Conservation (phyloP, 768 basidiomycete species). For the Leccinellum luteum region DNA sequence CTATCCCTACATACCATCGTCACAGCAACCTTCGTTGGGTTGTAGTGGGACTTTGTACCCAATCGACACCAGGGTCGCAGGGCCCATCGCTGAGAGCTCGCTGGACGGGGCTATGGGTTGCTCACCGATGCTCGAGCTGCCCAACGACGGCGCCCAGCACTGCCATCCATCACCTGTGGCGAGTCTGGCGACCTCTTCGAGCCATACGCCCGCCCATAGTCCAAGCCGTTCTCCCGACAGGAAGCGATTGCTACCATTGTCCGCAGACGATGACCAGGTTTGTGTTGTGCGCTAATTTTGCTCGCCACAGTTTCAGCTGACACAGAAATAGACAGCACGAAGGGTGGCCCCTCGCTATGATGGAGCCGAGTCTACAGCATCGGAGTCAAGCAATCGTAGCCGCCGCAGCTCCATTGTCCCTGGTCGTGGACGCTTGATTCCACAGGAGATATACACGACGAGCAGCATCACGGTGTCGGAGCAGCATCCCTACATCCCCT, state of each 20-base stretch:
- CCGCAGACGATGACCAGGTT: slow-evolving; percentile 13
- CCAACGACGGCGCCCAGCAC: slow-evolving; percentile 3
- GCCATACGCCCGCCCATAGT: slow-evolving; percentile 3
- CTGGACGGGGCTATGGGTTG: neutral
- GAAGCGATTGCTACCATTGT: slow-evolving; percentile 10
- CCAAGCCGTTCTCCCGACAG: slow-evolving; percentile 22
- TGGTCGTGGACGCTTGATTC: slow-evolving; percentile 22
- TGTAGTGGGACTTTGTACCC: neutral
- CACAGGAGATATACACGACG: slow-evolving; percentile 23
- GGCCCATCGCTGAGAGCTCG: neutral
- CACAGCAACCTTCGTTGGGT: neutral
- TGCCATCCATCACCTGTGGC: slow-evolving; percentile 25
- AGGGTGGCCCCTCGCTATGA: slow-evolving; percentile 18
- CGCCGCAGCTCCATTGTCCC: neutral
- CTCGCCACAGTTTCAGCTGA: slow-evolving; percentile 16
- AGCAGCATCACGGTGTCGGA: slow-evolving; percentile 7
- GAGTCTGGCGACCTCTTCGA: slow-evolving; percentile 13
- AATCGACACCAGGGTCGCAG: neutral
- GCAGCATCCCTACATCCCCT: slow-evolving; percentile 57
- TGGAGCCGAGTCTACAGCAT: slow-evolving; percentile 2
- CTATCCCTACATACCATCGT: neutral
- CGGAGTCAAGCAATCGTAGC: slow-evolving; percentile 2
- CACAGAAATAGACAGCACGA: slow-evolving; percentile 15
- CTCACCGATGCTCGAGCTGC: slow-evolving; percentile 10
- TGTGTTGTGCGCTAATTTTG: slow-evolving; percentile 8